These are phyloP conservation scores for Acanthamoeba triangularis DNA, from an alignment of 208 protist species.

Conservation along the genomic window DNA sequence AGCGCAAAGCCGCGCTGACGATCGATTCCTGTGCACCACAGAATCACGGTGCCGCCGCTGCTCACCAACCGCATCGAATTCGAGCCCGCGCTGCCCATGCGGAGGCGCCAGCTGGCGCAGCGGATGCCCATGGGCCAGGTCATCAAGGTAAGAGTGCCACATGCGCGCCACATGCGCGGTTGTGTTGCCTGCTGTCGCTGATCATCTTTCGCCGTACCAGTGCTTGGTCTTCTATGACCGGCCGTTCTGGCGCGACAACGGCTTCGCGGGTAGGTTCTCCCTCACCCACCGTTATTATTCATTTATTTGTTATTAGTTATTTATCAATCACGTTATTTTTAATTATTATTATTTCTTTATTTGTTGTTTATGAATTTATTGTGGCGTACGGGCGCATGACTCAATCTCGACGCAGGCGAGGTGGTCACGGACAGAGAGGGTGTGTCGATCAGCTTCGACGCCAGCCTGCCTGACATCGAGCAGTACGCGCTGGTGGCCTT, in stretches of 20 bases:
- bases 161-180: no score
- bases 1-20: neutral
- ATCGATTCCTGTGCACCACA: neutral
- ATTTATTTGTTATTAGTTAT: no score
- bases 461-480: conserved; percentile 38
- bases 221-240: conserved; percentile 75
- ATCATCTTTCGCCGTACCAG: neutral
- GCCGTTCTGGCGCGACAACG: conserved; percentile 68
- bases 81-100: conserved; percentile 45
- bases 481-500: conserved; percentile 72
- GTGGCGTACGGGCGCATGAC: no score
- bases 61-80: conserved; percentile 32
- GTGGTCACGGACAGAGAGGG: neutral
- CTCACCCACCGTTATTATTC: neutral
- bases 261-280: neutral
- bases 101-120: neutral
- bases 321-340: no score
- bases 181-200: neutral
- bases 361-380: no score
- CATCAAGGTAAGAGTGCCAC: conserved; percentile 70
- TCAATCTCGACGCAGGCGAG: neutral
- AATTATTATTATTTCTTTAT: no score
- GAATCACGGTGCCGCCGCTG: conserved; percentile 53
- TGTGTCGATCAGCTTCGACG: conserved; percentile 60
- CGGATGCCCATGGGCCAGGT: conserved; percentile 76